Conservation (phyloP, 1,284 basidiomycete genomes). For the Sphagnurus paluster region DNA sequence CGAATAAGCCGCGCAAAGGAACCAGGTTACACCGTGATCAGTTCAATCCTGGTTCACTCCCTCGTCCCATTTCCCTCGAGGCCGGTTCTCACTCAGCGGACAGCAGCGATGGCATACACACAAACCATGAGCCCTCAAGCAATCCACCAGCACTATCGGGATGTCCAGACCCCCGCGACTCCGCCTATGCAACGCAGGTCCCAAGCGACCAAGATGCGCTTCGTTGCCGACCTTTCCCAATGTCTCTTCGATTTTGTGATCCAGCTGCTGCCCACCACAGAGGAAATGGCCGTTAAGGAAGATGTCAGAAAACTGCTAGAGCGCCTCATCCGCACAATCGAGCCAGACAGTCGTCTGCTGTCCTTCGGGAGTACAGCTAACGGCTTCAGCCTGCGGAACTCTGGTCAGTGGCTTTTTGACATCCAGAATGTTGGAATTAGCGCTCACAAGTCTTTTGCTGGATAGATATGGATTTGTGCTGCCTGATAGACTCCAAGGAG, state of each 20-base stretch:
- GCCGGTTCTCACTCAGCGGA: slow-evolving; percentile 17
- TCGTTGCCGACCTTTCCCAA: slow-evolving; percentile 68
- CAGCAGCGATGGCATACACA: slow-evolving; percentile 36
- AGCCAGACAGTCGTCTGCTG: slow-evolving; percentile 87
- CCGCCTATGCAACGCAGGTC: slow-evolving; percentile 34
- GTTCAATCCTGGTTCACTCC: slow-evolving; percentile 20
- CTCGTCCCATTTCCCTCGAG: slow-evolving; percentile 19
- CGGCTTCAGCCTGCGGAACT: slow-evolving; percentile 92
- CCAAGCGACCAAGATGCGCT: slow-evolving; percentile 54
- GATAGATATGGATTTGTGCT: slow-evolving; percentile 97
- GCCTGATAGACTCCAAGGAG: slow-evolving; percentile 85
- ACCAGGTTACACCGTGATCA: slow-evolving; percentile 21
- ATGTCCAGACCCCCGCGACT: slow-evolving; percentile 24
- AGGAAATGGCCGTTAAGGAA: slow-evolving; percentile 94
- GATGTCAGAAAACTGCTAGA: slow-evolving; percentile 94
- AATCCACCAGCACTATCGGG: slow-evolving; percentile 34
- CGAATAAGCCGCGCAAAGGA: slow-evolving; percentile 15
- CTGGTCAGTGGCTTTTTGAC: slow-evolving; percentile 56
- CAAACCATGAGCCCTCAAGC: slow-evolving; percentile 38
- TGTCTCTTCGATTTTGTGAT: slow-evolving; percentile 85
- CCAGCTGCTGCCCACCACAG: slow-evolving; percentile 83
- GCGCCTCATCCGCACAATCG: slow-evolving; percentile 91
- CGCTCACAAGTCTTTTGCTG: slow-evolving; percentile 3
- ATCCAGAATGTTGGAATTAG: slow-evolving; percentile 1
- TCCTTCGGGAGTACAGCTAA: slow-evolving; percentile 96